Evolutionary conservation across 2,329 filamentous ascomycete species (phyloP), one percentile per base, ranked within the genome.

Genomic region (Penicillium fuscoglaucum): DNA sequence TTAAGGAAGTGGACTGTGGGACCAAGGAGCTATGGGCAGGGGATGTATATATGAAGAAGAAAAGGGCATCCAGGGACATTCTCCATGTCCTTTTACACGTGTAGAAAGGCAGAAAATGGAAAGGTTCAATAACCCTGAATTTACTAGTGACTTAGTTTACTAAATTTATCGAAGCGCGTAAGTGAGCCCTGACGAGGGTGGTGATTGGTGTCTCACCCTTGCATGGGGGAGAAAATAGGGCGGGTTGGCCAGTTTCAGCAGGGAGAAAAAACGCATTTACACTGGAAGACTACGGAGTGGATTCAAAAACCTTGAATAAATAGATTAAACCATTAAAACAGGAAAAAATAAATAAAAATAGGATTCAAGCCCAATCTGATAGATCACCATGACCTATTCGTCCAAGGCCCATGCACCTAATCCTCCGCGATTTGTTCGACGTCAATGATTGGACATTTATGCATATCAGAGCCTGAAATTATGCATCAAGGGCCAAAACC

Each of bases 381-480:
- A 62, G 67, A 69, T 72, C 70, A 67, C 62, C 65, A 61, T 66
- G 66, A 68, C 64, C 62, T 63, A 60, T 61, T 66, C 65, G 64
- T 44, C 24, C 31, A 41, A 57, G 44, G 59, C 24, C 61, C 59
- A 59, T 62, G 64, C 62, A 19, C 61, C 56, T 55, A 62, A 61
- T 56, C 55, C 53, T 58, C 61, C 59, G 61, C 12, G 37, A 40
- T 37, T 12, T 29, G 17, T 31, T 28, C 37, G 4, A 33, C 13
- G 12, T 35, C 35, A 10, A 35, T 46, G 28, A 43, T 37, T 44
- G 53, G 46, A 44, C 29, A 52, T n/a, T 48, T 37, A 51, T 52
- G 45, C 45, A 24, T 48, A 48, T 48, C 43, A 31, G 26, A 13
- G 21, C 21, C 21, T 24, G 13, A 26, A 9, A 9, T 24, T 6